These are phyloP conservation scores for Zymoseptoria ardabiliae DNA, from an alignment of 2,329 filamentous ascomycete species.

Conservation along the genomic window DNA sequence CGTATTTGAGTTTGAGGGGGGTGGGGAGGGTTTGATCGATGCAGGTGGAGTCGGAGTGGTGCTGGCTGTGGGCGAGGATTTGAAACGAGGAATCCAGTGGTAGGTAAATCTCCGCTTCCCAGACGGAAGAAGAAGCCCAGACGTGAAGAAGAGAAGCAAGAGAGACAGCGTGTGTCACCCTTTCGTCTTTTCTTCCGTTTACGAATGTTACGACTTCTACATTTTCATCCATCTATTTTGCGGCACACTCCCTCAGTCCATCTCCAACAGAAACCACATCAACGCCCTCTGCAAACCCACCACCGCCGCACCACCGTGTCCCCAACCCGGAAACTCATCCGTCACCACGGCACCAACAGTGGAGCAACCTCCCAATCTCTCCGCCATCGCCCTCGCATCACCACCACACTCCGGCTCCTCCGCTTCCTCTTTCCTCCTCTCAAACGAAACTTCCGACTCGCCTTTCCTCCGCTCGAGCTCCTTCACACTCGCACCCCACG, in stretches of 20 bases:
- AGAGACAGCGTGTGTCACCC: no score
- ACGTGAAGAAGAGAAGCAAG: no score
- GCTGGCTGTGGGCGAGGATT: no score
- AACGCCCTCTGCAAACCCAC: not conserved
- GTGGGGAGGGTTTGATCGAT: slow-evolving; percentile 43
- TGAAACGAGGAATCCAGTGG: no score
- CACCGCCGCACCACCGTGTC: not conserved
- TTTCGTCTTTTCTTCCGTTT: no score
- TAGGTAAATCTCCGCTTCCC: no score
- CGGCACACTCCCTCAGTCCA: not conserved
- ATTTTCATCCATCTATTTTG: no score
- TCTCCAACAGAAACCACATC: not conserved
- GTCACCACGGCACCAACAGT: not conserved
- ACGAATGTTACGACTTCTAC: no score
- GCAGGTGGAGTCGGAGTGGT: no score
- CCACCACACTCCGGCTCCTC: not conserved
- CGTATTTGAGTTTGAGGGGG: slow-evolving; percentile 55
- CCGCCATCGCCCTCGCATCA: not conserved
- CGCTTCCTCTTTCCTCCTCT: not conserved
- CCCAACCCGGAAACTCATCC: not conserved
- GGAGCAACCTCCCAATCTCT: not conserved
- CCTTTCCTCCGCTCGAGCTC: not conserved
- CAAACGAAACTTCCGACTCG: not conserved
- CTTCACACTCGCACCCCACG: not conserved
- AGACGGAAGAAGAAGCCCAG: no score